Conservation (phyloP, 129 eudicot species). For the Ambrosia artemisiifolia region DNA sequence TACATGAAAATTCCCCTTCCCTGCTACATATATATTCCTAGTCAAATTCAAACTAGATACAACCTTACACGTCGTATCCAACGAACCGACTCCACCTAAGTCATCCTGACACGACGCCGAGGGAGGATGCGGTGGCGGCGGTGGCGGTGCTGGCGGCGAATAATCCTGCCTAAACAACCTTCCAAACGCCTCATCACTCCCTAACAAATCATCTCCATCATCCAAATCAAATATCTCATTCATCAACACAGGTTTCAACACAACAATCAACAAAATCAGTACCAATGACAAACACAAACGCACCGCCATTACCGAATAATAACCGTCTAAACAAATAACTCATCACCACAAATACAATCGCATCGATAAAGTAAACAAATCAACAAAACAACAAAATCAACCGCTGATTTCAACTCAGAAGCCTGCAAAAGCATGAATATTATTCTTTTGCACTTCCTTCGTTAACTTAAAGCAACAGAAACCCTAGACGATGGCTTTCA, state of each 20-base stretch:
- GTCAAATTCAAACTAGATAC: constrained; percentile 63
- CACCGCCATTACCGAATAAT: constrained; percentile 26
- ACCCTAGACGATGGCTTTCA: too few species aligned
- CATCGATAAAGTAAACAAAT: constrained; percentile 20
- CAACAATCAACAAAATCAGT: not conserved
- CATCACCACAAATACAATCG: constrained; percentile 25
- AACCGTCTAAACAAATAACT: constrained; percentile 15
- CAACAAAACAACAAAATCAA: not conserved
- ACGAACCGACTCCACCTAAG: constrained; percentile 73
- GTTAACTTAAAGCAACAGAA: too few species aligned
- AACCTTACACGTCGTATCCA: constrained; percentile 81
- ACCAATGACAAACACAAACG: not conserved
- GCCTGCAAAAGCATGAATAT: not conserved
- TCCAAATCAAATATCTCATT: constrained; percentile 15
- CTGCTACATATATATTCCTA: constrained; percentile 60
- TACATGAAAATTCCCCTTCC: constrained; percentile 73
- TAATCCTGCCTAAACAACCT: constrained; percentile 69
- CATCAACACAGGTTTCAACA: constrained; percentile 7
- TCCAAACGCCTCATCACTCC: not conserved
- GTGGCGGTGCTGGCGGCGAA: constrained; percentile 96
- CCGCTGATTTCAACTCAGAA: constrained; percentile 12
- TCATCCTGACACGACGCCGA: constrained; percentile 74
- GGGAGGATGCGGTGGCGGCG: constrained; percentile 93
- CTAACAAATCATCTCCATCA: not conserved
- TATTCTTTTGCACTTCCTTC: not conserved